phyloP scores from a whole-genome alignment of 1,284 basidiomycete species.

The Pholiota adiposa region DNA sequence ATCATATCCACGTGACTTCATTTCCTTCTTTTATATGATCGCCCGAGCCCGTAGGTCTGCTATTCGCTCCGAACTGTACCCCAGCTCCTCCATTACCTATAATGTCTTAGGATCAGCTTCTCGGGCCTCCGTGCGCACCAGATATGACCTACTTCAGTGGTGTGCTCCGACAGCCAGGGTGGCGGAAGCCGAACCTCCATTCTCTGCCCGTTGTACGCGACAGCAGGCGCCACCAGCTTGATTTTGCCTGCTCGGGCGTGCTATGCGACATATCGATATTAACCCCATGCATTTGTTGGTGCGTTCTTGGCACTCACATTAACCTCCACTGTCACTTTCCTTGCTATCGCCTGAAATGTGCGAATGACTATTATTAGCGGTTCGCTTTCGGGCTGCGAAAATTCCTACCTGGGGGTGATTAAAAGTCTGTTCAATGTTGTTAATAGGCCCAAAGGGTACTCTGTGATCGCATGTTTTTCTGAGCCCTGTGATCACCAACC shows the following conservation, averaged over 20 bases:
- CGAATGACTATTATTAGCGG: constrained; percentile 4
- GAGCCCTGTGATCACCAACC: not conserved
- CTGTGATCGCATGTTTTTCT: constrained; percentile 38
- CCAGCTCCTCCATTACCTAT: constrained; percentile 73
- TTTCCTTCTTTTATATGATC: constrained; percentile 48
- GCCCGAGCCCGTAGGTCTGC: constrained; percentile 51
- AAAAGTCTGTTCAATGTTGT: constrained; percentile 90
- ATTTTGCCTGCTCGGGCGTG: constrained; percentile 83
- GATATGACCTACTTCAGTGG: constrained; percentile 60
- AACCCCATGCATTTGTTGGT: constrained; percentile 3
- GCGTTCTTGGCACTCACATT: constrained; percentile 37
- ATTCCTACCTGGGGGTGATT: constrained; percentile 83
- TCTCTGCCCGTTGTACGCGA: constrained; percentile 85
- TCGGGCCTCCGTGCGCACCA: constrained; percentile 2
- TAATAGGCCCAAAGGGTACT: constrained; percentile 91
- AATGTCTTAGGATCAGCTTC: constrained; percentile 15
- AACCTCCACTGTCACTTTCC: constrained; percentile 50
- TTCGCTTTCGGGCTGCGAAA: not conserved
- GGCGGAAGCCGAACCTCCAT: constrained; percentile 79
- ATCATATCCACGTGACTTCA: constrained; percentile 24
- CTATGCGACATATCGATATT: constrained; percentile 35
- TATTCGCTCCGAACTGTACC: constrained; percentile 63
- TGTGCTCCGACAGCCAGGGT: constrained; percentile 87
- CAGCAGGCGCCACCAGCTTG: constrained; percentile 87
- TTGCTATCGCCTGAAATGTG: constrained; percentile 42